Base-by-base conservation (phyloP, 2,329 filamentous ascomycete species). In the Peltaster fructicola region DNA sequence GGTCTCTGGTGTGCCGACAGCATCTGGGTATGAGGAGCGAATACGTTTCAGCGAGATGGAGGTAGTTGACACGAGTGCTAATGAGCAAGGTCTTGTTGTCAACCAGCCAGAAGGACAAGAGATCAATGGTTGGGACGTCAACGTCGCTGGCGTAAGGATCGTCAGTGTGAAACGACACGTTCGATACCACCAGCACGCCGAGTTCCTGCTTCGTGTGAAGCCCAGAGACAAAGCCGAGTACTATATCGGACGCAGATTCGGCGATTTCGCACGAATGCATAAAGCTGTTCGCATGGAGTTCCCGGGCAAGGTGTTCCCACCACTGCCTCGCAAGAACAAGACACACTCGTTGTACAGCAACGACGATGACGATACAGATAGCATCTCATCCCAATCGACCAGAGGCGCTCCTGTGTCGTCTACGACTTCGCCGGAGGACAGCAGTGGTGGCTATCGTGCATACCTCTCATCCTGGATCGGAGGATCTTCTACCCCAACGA, bases 31-130 rank as follows among this genome's bases (percentile, higher is more conserved):
- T 48, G 88, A 98, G 53, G 88, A 98, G 58, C 71, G 88, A 30
- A 93, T 98, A 45, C 71, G 82, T 24, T 98, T 98, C 48, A 81
- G 82, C 2, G 88, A 98, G 53, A 76, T 98, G 54, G 88, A 98
- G 46, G 82, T 95, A 13, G 81, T 98, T 14, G 88, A 98, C 45
- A 70, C 81, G 35, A 78, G 81, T 27, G 84, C 88, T 20, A 90
- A 92, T 44, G 84, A 93, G 31, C 77, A 81, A 12, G 85, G 88
- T 0, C 61, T 98, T 25, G 63, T 91, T 30, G 70, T 82, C 30
- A 90, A 84, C 20, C 61, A 85, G 34, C 88, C 88, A 0, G 80
- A 93, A 48, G 88, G 88, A 4, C 76, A 93, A 50, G 76, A 73
- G 34, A 78, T 93, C 43, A 85, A 98, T 47, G 81, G 82, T 15